Evolutionary conservation across 2,329 filamentous ascomycete species (phyloP), one percentile per base, ranked within the genome.

Genomic region (Mycosphaerelloides madeirae): DNA sequence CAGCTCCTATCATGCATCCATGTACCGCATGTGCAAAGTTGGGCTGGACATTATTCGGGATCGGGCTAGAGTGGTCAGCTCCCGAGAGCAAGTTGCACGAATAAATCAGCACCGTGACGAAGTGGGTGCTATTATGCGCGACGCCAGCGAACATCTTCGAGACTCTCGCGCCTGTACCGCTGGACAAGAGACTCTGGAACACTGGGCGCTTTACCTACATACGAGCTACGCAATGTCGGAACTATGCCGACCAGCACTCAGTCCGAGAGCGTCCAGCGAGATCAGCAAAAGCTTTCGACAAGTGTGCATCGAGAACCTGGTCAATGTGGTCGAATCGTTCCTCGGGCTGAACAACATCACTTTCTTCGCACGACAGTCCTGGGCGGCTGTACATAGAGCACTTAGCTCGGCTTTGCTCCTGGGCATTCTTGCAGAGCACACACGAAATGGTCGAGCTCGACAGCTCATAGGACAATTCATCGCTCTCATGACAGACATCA

Each of bases 141-240:
- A 81, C 49, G 76, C 76, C 5, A 71, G 71, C 22, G 75, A 77
- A 13, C 74, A 80, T 53, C 65, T 83, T 13, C 75, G 78, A 44
- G 77, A 81, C 44, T 72, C 72, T 35, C 41, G 70, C 54, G 56
- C 70, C 60, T 75, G 72, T 52, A 65, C 64, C 6, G 68, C 70
- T 0, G 68, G 70, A 50, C 63, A 67, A 33, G 73, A 82, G 50
- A 78, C 79, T 49, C 63, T 82, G 2, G 76, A 83, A 58, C 74
- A 80, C 48, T 77, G 79, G 62, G 77, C 76, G 0, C 59, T 82
- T 3, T 80, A 80, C 55, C 64, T 83, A 3, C 79, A 83, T 57
- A 75, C 76, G 15, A 80, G 77, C 6, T 83, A 82, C 60, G 75
- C 80, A 46, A 74, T 74, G 16, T 81, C 79, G 3, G 79, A 82